A percentile compares a stretch with the other conserved stretches of the same genome.
phyloP scores from a whole-genome alignment of 1,284 basidiomycete species.

The Leucoagaricus sp. region DNA sequence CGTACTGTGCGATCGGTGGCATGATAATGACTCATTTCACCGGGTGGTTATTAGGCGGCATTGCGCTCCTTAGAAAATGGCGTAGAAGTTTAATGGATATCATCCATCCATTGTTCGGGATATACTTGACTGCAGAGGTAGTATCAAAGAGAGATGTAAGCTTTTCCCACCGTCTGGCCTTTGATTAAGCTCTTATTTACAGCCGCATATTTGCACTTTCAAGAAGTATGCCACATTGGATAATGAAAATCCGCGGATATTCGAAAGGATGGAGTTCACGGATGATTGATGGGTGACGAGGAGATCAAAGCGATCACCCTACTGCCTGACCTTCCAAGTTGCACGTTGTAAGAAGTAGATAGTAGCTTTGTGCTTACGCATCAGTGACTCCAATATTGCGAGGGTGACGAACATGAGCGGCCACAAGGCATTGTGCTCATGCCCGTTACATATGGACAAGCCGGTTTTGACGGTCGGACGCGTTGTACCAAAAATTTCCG shows the following conservation, averaged over 20 bases:
- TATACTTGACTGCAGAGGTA: not conserved
- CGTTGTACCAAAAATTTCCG: no score
- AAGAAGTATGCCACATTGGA: not conserved
- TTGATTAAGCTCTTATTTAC: not conserved
- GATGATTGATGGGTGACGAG: not conserved
- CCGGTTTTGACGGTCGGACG: no score
- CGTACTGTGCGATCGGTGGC: not conserved
- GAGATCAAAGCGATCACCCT: not conserved
- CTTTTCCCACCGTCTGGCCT: not conserved
- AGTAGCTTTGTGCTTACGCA: no score
- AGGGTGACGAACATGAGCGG: no score
- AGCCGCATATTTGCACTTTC: not conserved
- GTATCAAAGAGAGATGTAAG: constrained; percentile 6
- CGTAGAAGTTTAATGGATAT: constrained; percentile 3
- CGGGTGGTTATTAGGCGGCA: not conserved
- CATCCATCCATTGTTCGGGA: constrained; percentile 3
- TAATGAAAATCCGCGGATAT: constrained; percentile 2
- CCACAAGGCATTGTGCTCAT: no score
- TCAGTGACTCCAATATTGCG: no score
- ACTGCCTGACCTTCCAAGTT: not conserved
- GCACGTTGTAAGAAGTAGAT: no score
- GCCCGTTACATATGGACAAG: no score
- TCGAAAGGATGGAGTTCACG: not conserved
- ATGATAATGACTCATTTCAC: not conserved
- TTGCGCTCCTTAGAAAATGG: not conserved